A percentile compares a stretch with the other conserved stretches of the same genome.
These are phyloP conservation scores for Fusarium brevicatenulatum DNA, from an alignment of 2,329 filamentous ascomycete species.

Conservation along the genomic window DNA sequence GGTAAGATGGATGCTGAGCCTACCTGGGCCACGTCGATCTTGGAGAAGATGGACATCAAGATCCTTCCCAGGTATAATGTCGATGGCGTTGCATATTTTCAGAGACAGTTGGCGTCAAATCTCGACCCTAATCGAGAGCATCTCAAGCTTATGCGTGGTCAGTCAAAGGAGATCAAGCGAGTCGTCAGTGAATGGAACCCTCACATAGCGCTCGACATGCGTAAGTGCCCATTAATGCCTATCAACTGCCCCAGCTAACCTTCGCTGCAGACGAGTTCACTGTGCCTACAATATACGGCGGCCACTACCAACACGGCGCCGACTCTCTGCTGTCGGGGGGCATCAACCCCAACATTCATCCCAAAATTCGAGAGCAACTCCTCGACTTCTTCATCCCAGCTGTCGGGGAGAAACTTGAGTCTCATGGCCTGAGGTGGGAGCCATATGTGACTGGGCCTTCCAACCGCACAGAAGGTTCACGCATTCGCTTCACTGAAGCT, in stretches of 20 bases:
- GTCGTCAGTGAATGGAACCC: conserved; percentile 5
- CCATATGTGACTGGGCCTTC: conserved; percentile 10
- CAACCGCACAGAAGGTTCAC: not conserved
- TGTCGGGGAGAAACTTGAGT: not conserved
- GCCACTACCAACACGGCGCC: not conserved
- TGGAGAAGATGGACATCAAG: conserved; percentile 26
- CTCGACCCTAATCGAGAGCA: conserved; percentile 21
- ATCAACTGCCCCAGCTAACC: rapidly evolving
- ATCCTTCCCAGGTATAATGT: conserved; percentile 18
- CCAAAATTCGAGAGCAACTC: conserved; percentile 4
- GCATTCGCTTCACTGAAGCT: conserved; percentile 1
- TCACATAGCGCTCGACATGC: conserved; percentile 14
- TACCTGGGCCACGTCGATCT: not conserved
- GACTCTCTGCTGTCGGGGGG: not conserved
- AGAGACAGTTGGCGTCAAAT: conserved; percentile 6
- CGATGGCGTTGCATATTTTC: conserved; percentile 21
- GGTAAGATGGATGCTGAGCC: conserved; percentile 23
- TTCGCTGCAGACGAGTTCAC: not conserved
- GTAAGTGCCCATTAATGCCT: rapidly evolving
- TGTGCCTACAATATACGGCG: conserved; percentile 1
- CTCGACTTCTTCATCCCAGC: conserved; percentile 14
- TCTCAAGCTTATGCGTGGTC: not conserved
- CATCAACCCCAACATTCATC: conserved; percentile 17
- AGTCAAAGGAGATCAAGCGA: conserved; percentile 6
- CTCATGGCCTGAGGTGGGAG: not conserved